These are phyloP conservation scores for Beta vulgaris DNA, from an alignment of 148 eudicot genomes.

Conservation along the genomic window DNA sequence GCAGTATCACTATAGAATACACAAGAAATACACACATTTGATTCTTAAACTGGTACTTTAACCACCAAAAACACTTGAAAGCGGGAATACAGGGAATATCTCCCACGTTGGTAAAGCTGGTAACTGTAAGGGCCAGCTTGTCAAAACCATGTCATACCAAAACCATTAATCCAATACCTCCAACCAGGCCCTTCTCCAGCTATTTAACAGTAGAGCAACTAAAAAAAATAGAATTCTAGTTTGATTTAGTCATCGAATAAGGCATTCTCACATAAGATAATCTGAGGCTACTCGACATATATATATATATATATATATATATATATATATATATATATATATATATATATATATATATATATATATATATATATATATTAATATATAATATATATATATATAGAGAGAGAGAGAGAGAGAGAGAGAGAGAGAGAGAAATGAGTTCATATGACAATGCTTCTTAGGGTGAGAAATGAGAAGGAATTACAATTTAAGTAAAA, in stretches of 20 bases:
- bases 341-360: too few relatives aligned
- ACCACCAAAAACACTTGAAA: background rate
- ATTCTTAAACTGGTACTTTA: background rate
- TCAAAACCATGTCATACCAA: background rate
- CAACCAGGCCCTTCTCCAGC: background rate
- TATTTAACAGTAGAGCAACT: background rate
- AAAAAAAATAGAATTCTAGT: background rate
- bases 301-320: too few relatives aligned
- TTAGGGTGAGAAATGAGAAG: too few relatives aligned
- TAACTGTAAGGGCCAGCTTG: too few relatives aligned
- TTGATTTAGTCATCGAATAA: background rate
- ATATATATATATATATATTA: too few relatives aligned
- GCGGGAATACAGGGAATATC: background rate
- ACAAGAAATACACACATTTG: background rate
- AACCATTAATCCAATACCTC: background rate
- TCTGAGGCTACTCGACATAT: background rate
- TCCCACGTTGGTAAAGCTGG: background rate
- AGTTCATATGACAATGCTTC: too few relatives aligned
- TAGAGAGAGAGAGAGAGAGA: too few relatives aligned
- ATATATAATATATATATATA: too few relatives aligned
- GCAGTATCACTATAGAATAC: background rate
- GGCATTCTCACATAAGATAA: background rate
- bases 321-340: too few relatives aligned
- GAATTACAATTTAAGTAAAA: too few relatives aligned
- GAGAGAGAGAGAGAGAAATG: too few relatives aligned